Percentiles rank a stretch among this genome's conserved stretches.
phyloP scores from a whole-genome alignment of 108 stramenopile species.

The Mediolabrus comicus region DNA sequence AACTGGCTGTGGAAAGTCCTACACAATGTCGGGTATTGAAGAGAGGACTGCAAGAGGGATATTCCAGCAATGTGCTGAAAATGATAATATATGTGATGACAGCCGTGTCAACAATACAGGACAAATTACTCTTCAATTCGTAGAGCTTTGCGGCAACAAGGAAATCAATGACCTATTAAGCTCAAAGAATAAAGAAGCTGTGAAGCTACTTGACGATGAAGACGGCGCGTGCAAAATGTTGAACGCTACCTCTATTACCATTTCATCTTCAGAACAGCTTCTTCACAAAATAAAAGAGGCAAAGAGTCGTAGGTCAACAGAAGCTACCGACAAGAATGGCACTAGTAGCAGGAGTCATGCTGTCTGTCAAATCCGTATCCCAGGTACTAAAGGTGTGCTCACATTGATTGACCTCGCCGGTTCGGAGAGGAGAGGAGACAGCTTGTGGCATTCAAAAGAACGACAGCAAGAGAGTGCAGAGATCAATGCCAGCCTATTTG shows the following conservation, averaged over 20 bases:
- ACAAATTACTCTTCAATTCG: slow-evolving; percentile 42
- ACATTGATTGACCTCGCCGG: slow-evolving; percentile 82
- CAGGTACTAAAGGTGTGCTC: slow-evolving; percentile 44
- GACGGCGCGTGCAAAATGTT: slow-evolving; percentile 41
- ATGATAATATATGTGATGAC: not conserved
- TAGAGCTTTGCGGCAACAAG: slow-evolving; percentile 57
- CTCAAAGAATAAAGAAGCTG: slow-evolving; percentile 19
- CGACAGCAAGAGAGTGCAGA: slow-evolving; percentile 72
- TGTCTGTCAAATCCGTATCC: slow-evolving; percentile 47
- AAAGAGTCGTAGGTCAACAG: slow-evolving; percentile 53
- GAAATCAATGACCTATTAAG: slow-evolving; percentile 47
- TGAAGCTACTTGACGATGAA: slow-evolving; percentile 45
- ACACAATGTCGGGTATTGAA: slow-evolving; percentile 57
- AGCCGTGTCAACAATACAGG: not conserved
- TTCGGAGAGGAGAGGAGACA: slow-evolving; percentile 72
- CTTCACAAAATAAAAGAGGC: slow-evolving; percentile 31
- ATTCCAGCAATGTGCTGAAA: slow-evolving; percentile 18
- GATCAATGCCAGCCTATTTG: slow-evolving; percentile 71
- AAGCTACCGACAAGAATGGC: slow-evolving; percentile 66
- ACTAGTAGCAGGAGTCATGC: slow-evolving; percentile 53
- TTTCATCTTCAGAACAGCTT: slow-evolving; percentile 39
- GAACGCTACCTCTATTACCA: slow-evolving; percentile 27
- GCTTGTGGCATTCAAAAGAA: slow-evolving; percentile 42
- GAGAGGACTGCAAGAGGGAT: slow-evolving; percentile 29
- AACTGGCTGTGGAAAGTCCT: slow-evolving; percentile 59